Evolutionary conservation across 768 basidiomycete genomes (phyloP), one percentile per base, ranked within the genome.

Genomic region (Amanita fuliginea): DNA sequence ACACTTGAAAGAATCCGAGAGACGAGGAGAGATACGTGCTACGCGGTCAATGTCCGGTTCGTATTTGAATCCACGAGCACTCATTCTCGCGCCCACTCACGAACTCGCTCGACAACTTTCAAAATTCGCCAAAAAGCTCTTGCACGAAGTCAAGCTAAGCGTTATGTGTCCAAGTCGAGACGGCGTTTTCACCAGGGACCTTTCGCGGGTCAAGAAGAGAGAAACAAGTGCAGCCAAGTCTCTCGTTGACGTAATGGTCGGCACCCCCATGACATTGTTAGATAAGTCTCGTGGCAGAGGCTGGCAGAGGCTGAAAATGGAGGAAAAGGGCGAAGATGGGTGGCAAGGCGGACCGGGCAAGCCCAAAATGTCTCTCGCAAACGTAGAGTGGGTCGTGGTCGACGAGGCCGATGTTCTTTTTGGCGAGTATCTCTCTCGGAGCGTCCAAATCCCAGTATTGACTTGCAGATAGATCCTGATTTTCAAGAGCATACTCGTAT

Each of bases 391-490:
- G 90, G 83, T 95, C 5, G 72, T 94, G 3, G 69, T 95, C 1
- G 93, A 96, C 53, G 92, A 96, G 60, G 92, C 93, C 0, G 93
- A 95, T 60, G 79, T 96, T 43, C 68, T 94, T 10, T 83, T 95
- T 47, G 89, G 92, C 88, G 54, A 44, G 76, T 64, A 39, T n/a
- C 4, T 46, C 42, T 11, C 44, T 32, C 33, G 35, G 35, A 2
- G 42, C 8, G 28, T 36, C n/a, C 13, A 41, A 28, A 35, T 22
- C 39, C 14, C 32, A 10, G 44, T 22, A 8, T 33, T 35, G 8
- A 46, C 16, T 8, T 34, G 47, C 39, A 51, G 24, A 4, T 55
- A 94, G 91, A 92, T 59, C 72, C 81, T 1, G 89, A 94, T 62
- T 95, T 95, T 62, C 73, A 81, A 52, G 77, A 81, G 47, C 75